phyloP scores from a whole-genome alignment of 306 rosid genomes.

The Pyrus bretschneideri region DNA sequence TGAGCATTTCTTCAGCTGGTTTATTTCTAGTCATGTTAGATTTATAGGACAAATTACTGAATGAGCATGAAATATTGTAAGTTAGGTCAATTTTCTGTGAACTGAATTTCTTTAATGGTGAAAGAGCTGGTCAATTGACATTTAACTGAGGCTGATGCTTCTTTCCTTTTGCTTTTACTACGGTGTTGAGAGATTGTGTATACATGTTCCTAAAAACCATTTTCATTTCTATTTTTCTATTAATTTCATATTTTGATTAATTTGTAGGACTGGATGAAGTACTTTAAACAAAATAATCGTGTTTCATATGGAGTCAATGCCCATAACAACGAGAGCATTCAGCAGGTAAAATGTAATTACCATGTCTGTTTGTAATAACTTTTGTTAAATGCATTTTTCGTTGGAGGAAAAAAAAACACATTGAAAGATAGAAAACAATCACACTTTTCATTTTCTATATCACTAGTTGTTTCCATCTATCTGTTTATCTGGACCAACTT shows the following conservation, averaged over 20 bases:
- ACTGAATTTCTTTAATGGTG: not conserved
- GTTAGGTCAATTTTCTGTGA: not conserved
- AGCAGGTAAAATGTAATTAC: conserved; percentile 46
- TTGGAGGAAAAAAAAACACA: not conserved
- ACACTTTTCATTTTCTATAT: not conserved
- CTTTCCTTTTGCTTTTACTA: not conserved
- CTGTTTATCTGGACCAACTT: not conserved
- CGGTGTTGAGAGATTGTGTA: not conserved
- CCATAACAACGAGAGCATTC: conserved; percentile 66
- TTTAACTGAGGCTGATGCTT: not conserved
- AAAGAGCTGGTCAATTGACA: not conserved
- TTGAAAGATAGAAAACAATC: not conserved
- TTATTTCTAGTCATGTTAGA: not conserved
- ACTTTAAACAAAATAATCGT: conserved; percentile 45
- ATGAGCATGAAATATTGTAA: not conserved
- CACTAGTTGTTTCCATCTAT: not conserved
- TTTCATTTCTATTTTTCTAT: not conserved
- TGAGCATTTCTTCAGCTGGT: conserved; percentile 10
- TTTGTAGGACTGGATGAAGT: conserved; percentile 59
- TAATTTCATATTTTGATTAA: not conserved
- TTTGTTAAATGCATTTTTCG: conserved; percentile 3
- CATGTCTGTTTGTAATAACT: not conserved
- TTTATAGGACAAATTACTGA: not conserved
- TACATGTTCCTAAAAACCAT: not conserved
- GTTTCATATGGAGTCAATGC: conserved; percentile 65